These are phyloP conservation scores for Lachancea lanzarotensis DNA, from an alignment of 805 yeast genomes.

Conservation along the genomic window DNA sequence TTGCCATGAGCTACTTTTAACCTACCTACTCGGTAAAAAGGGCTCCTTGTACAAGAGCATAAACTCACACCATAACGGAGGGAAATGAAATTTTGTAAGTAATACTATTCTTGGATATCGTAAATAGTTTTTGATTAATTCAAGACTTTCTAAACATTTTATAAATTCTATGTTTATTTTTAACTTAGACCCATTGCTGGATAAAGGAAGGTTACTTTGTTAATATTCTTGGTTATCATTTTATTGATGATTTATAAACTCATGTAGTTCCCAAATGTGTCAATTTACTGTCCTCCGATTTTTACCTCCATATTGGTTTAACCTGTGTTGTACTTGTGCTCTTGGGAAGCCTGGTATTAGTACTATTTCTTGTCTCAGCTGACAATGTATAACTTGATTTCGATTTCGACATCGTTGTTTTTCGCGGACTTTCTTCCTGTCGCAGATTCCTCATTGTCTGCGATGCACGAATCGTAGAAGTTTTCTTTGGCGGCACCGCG, in stretches of 20 bases:
- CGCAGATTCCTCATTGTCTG: slow-evolving; percentile 10
- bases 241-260: no score
- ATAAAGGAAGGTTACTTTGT: no score
- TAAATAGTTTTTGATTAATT: slow-evolving; percentile 3
- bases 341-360: not conserved
- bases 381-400: slow-evolving; percentile 4
- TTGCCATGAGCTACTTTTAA: not conserved
- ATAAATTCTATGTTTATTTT: no score
- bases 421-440: not conserved
- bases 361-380: not conserved
- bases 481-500: not conserved
- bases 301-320: slow-evolving; percentile 5
- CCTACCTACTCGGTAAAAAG: not conserved
- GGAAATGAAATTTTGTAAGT: slow-evolving; percentile 1
- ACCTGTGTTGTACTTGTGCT: slow-evolving; percentile 1
- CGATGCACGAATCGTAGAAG: slow-evolving; percentile 4
- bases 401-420: slow-evolving; percentile 1
- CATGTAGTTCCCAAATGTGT: not conserved
- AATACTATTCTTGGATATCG: slow-evolving; percentile 5
- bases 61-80: slow-evolving; percentile 3
- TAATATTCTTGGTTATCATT: no score
- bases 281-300: not conserved
- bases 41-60: slow-evolving; percentile 4
- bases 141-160: slow-evolving; percentile 3
- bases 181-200: no score